A percentile compares a stretch with the other conserved stretches of the same genome.
phyloP scores from a whole-genome alignment of 192 early-diverging fungal species.

The Dimargaris cristalligena region DNA sequence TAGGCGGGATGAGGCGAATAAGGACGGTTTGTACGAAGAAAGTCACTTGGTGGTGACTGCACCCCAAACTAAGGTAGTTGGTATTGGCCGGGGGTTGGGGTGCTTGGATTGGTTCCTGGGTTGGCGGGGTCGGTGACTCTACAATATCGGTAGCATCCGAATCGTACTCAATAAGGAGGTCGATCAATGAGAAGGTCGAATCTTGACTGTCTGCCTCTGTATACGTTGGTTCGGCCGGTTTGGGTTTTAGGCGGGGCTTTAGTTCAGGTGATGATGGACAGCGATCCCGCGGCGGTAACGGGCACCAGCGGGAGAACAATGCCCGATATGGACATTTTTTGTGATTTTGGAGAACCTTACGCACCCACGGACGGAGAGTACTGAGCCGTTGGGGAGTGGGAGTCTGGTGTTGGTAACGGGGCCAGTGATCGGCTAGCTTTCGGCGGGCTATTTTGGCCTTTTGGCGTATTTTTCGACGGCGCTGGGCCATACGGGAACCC shows the following conservation, averaged over 20 bases:
- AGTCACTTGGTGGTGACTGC: not conserved
- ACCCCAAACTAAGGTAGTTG: not conserved
- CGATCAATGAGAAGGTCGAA: too few species aligned
- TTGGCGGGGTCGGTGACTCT: not conserved
- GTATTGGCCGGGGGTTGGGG: not conserved
- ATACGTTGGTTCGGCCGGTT: not conserved
- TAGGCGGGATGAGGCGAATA: not conserved
- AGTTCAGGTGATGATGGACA: not conserved
- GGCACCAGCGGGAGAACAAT: not conserved
- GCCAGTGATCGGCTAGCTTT: not conserved
- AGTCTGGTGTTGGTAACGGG: too few species aligned
- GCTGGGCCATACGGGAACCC: not conserved
- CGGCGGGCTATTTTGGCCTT: not conserved
- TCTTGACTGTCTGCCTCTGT: too few species aligned
- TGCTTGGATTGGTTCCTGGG: not conserved
- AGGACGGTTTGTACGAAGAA: conserved; percentile 2
- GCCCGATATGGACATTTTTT: not conserved
- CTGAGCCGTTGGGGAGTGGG: not conserved
- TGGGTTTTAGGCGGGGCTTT: not conserved
- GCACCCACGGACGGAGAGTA: too few species aligned
- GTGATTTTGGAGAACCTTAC: not conserved
- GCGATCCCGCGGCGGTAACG: not conserved
- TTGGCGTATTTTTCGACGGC: not conserved
- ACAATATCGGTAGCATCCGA: not conserved
- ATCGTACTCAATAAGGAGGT: not conserved